Evolutionary conservation across 2,329 filamentous ascomycete genomes (phyloP).

Genomic region (Ceratocystis smalleyi): DNA sequence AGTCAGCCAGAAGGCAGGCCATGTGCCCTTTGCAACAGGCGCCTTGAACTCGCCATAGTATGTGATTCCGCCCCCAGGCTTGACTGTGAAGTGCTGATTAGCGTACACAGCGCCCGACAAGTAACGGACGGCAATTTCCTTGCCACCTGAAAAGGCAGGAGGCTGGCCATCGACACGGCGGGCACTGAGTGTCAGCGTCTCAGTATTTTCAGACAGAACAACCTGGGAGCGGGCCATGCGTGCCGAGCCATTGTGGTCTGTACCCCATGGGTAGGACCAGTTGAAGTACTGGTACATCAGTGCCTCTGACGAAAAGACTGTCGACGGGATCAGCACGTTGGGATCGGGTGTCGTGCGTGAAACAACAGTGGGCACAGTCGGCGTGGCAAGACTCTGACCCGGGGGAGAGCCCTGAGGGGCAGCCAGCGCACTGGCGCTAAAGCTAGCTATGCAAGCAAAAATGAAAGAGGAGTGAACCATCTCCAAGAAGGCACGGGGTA

Average conservation of each 20-base stretch:
- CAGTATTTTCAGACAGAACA: conserved; percentile 27
- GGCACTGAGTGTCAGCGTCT: conserved; percentile 29
- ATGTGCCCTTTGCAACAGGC: conserved; percentile 31
- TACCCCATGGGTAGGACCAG: conserved; percentile 40
- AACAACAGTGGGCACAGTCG: conserved; percentile 17
- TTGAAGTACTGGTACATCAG: conserved; percentile 31
- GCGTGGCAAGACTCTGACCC: not conserved
- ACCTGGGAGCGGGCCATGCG: conserved; percentile 37
- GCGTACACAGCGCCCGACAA: conserved; percentile 32
- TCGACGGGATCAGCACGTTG: conserved; percentile 18
- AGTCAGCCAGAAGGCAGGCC: conserved; percentile 46
- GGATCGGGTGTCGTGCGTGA: conserved; percentile 23
- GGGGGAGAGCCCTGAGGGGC: not conserved
- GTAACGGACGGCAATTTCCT: conserved; percentile 34
- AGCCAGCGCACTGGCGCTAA: not conserved
- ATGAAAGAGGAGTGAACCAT: not conserved
- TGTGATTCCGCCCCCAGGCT: conserved; percentile 27
- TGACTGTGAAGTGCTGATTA: conserved; percentile 28
- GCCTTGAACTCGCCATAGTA: conserved; percentile 29
- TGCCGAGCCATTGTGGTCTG: conserved; percentile 41
- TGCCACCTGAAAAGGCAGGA: conserved; percentile 25
- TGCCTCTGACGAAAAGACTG: conserved; percentile 10
- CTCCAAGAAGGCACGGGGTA: not conserved
- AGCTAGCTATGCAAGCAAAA: not conserved
- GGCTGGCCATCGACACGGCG: conserved; percentile 29